Conservation (phyloP, 495 filamentous ascomycete species). For the Aspergillus saccharolyticus region DNA sequence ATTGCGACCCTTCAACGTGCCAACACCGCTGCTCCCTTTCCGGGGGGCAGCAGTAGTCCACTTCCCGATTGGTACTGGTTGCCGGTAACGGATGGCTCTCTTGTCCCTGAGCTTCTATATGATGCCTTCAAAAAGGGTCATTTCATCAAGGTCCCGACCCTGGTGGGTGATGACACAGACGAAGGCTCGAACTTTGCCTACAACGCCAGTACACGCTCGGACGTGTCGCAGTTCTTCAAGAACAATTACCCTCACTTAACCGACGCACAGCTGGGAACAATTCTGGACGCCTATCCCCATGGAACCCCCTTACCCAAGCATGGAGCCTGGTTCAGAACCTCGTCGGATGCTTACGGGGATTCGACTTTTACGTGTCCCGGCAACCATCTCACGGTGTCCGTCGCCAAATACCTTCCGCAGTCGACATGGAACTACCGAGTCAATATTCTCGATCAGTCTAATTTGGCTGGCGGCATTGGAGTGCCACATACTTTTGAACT, state of each 20-base stretch:
- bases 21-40: slow-evolving; percentile 47
- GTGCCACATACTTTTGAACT: slow-evolving; percentile 60
- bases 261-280: slow-evolving; percentile 41
- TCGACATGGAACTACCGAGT: slow-evolving; percentile 56
- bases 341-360: slow-evolving; percentile 59
- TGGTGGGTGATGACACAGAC: slow-evolving; percentile 62
- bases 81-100: slow-evolving; percentile 51
- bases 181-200: slow-evolving; percentile 60
- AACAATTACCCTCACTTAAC: slow-evolving; percentile 57
- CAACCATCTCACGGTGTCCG: slow-evolving; percentile 32
- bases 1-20: slow-evolving; percentile 44
- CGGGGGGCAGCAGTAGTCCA: slow-evolving; percentile 36
- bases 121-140: slow-evolving; percentile 44
- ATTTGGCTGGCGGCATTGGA: slow-evolving; percentile 49
- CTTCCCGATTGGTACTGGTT: slow-evolving; percentile 43
- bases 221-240: slow-evolving; percentile 51
- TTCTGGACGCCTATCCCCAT: slow-evolving; percentile 53
- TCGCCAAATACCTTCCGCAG: slow-evolving; percentile 31
- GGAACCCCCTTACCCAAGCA: slow-evolving; percentile 31
- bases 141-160: slow-evolving; percentile 57
- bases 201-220: slow-evolving; percentile 31
- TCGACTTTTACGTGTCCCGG: slow-evolving; percentile 62
- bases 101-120: slow-evolving; percentile 54
- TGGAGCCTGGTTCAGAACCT: slow-evolving; percentile 51
- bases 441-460: slow-evolving; percentile 51